phyloP scores from a whole-genome alignment of 139 green algal genomes.

The Edaphochlamys debaryana region DNA sequence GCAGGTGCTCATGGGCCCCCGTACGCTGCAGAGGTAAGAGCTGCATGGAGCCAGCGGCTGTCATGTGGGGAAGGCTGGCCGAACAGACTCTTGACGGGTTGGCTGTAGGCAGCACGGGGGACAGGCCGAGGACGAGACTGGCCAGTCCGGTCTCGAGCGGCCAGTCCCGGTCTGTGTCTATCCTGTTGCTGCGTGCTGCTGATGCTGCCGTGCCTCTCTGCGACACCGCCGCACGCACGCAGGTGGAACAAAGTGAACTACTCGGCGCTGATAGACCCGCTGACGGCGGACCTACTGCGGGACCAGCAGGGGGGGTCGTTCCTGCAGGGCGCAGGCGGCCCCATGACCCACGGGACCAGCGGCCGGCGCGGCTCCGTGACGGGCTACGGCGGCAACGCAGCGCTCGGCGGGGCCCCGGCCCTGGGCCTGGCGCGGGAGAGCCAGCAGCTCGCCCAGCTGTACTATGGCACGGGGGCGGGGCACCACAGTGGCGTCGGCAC shows the following conservation, averaged over 20 bases:
- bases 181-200: too few species aligned
- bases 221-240: neutral
- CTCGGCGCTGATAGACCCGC: conserved; percentile 17
- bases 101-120: too few species aligned
- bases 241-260: conserved; percentile 44
- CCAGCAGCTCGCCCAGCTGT: conserved; percentile 1
- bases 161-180: too few species aligned
- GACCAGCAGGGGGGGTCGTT: conserved; percentile 41
- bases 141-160: too few species aligned
- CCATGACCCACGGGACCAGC: conserved; percentile 14
- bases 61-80: too few species aligned
- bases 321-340: neutral
- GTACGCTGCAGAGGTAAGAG: conserved; percentile 49
- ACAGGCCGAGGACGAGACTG: too few species aligned
- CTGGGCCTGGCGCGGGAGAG: conserved; percentile 11
- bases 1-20: conserved; percentile 61
- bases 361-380: conserved; percentile 15
- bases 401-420: neutral
- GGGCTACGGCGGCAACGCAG: neutral
- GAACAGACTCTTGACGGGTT: too few species aligned
- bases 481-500: neutral
- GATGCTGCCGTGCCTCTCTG: neutral
- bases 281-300: conserved; percentile 14
- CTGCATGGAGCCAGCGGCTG: too few species aligned
- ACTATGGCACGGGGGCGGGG: too few species aligned